Evolutionary conservation across 176 grass and related monocot species (phyloP).

Genomic region (Lolium perenne): DNA sequence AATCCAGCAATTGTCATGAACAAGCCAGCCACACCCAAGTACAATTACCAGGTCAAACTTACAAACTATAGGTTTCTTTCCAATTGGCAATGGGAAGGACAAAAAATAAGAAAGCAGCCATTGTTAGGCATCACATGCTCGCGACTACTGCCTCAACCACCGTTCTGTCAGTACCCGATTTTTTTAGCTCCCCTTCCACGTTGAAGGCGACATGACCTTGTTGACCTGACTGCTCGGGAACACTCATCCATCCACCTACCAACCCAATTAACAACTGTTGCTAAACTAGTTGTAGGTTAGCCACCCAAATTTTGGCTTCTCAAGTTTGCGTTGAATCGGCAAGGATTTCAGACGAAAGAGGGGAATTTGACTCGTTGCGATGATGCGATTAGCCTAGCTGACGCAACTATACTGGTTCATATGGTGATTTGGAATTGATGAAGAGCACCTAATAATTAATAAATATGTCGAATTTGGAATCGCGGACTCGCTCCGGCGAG

Average conservation of each 20-base stretch:
- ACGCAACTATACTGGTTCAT: neutral
- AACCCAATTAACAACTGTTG: neutral
- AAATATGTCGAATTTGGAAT: neutral
- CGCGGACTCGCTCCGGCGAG: neutral
- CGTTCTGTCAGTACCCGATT: neutral
- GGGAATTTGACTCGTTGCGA: neutral
- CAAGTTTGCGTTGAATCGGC: neutral
- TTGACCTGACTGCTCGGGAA: conserved; percentile 16
- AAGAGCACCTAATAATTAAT: no score
- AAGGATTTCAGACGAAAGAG: neutral
- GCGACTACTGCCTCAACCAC: conserved; percentile 26
- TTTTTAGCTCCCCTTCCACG: conserved; percentile 10
- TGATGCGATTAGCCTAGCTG: neutral
- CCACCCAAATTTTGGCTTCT: neutral
- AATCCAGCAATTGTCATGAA: conserved; percentile 7
- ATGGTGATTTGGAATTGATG: neutral
- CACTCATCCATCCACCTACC: conserved; percentile 17
- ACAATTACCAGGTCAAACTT: conserved; percentile 20
- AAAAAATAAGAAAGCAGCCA: neutral
- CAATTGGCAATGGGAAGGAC: neutral
- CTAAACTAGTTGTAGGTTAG: neutral
- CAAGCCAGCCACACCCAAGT: neutral
- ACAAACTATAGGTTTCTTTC: neutral
- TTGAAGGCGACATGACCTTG: conserved; percentile 30
- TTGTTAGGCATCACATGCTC: conserved; percentile 38